A percentile compares a stretch with the other conserved stretches of the same genome.
Conservation (phyloP, 495 filamentous ascomycete genomes). For the Daldinia vernicosa region DNA sequence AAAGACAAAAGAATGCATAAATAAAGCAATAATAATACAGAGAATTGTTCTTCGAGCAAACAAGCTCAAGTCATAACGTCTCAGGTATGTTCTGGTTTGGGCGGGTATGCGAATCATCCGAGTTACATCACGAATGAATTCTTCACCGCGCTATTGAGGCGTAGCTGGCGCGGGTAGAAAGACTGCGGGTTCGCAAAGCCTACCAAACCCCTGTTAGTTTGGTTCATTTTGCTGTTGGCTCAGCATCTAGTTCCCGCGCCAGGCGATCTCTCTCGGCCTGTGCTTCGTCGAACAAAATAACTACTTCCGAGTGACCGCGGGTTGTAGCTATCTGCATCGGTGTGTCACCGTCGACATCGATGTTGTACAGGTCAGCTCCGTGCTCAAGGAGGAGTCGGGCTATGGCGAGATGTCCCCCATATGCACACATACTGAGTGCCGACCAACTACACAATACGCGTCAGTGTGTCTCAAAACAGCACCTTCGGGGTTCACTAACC, state of each 20-base stretch:
- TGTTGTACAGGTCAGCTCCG: conserved; percentile 45
- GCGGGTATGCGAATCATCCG: not conserved
- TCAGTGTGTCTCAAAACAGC: conserved; percentile 7
- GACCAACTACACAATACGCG: conserved; percentile 34
- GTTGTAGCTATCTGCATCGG: conserved; percentile 41
- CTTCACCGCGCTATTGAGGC: not conserved
- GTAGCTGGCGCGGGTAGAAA: not conserved
- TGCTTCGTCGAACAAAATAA: conserved; percentile 42
- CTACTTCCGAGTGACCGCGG: conserved; percentile 43
- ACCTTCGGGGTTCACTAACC: conserved; percentile 9
- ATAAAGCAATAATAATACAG: not conserved
- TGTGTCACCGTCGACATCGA: conserved; percentile 43
- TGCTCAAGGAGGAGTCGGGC: conserved; percentile 43
- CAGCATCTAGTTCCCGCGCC: conserved; percentile 38
- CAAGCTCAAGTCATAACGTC: not conserved
- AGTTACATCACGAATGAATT: not conserved
- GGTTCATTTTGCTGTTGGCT: conserved; percentile 24
- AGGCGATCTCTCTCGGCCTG: conserved; percentile 37
- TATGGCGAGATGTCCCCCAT: conserved; percentile 40
- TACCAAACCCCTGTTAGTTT: not conserved
- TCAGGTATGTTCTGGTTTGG: not conserved
- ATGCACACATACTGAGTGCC: conserved; percentile 44
- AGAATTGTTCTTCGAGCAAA: not conserved
- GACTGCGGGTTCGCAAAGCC: not conserved
- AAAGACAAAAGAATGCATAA: not conserved